phyloP scores from a whole-genome alignment of 495 filamentous ascomycete genomes.

The Emericellopsis terricola region DNA sequence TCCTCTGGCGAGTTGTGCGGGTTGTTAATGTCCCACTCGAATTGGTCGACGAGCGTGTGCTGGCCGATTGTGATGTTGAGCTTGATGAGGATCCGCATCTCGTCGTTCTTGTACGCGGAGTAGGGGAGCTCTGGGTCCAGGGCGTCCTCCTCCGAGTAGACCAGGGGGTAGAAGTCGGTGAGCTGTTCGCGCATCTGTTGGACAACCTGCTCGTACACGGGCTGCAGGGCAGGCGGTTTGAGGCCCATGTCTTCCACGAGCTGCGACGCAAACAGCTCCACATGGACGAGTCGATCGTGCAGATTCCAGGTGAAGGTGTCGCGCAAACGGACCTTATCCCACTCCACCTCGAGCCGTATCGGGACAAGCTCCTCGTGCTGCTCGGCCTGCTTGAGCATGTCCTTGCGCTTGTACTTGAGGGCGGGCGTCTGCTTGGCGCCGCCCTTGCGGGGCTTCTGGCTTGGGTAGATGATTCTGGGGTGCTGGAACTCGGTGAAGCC shows the following conservation, averaged over 20 bases:
- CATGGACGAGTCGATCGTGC: conserved; percentile 64
- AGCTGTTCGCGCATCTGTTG: conserved; percentile 79
- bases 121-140: conserved; percentile 84
- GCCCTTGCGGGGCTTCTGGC: conserved; percentile 51
- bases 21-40: conserved; percentile 98
- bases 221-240: conserved; percentile 40
- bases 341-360: conserved; percentile 81
- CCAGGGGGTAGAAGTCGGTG: conserved; percentile 79
- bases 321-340: conserved; percentile 85
- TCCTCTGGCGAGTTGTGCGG: conserved; percentile 82
- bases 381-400: conserved; percentile 68
- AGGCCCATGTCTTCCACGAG: conserved; percentile 84
- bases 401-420: conserved; percentile 54
- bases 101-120: conserved; percentile 89
- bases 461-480: conserved; percentile 52
- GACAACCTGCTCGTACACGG: conserved; percentile 57
- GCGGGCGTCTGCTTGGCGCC: conserved; percentile 52
- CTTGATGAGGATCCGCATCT: conserved; percentile 91
- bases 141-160: conserved; percentile 75
- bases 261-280: conserved; percentile 70
- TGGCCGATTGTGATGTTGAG: conserved; percentile 95
- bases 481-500: conserved; percentile 48
- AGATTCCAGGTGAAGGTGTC: conserved; percentile 99
- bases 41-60: conserved; percentile 88
- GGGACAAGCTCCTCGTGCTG: conserved; percentile 83